Base-by-base conservation (phyloP, 257 asterid species). In the Solanum chmielewskii region DNA sequence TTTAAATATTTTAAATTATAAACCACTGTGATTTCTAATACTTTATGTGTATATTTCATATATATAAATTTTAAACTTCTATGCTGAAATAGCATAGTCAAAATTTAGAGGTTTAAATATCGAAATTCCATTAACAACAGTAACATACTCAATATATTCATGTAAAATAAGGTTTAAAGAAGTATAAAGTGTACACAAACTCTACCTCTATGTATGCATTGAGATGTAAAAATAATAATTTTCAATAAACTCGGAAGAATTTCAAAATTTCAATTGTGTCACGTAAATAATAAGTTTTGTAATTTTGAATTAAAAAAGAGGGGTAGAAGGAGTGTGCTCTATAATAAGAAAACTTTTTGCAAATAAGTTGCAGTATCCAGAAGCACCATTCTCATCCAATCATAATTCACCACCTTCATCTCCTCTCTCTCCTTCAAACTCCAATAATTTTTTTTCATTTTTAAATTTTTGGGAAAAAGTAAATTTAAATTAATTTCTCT, bases 371-470 rank as follows among this genome's bases (percentile, higher is more conserved):
- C 92, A 93, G 96, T 87, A 94, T 94, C 96, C 95, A 91, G 92
- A 91, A 91, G 87, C 93, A 91, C 96, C 95, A 91, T 89, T 25
- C 44, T 93, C 88, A 91, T 87, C 99, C 98, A 96, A 96, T 96
- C 97, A 95, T 78, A 90, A 5, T 87, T 85, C 91, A 90, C 95
- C 98, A 93, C 93, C 83, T 91, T 80, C 4, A 25, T 16, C 82
- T 59, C 44, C 87, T 89, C 88, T 85, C 88, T 85, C 87, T 47
- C 83, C 44, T 47, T 68, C 89, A 87, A 78, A 78, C 21, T 83
- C 86, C 62, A 73, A 84, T 29, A 9, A 59, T 41, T 41, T 20
- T 27, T 29, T 35, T 27, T 49, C 16, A 64, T 49, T 78, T 42
- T 78, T 27, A 5, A 37, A 37, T 12, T n/a, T 56, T 56, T 56